Percentiles rank a stretch among this genome's conserved stretches.
Conservation (phyloP, 495 filamentous ascomycete species). For the Penicillium simplicissimum region DNA sequence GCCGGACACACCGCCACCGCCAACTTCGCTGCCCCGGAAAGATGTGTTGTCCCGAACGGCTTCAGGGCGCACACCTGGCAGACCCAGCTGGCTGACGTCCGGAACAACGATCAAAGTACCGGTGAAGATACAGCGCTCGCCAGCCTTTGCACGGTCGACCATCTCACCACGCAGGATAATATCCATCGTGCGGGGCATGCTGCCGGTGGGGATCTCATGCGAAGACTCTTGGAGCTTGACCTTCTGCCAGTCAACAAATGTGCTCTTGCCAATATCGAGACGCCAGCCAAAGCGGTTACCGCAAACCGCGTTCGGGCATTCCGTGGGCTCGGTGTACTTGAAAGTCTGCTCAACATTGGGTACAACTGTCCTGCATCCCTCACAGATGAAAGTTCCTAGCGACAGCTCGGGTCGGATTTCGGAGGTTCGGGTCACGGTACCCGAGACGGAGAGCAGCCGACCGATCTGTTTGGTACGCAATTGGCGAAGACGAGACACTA, state of each 20-base stretch:
- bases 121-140: slow-evolving; percentile 97
- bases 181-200: slow-evolving; percentile 98
- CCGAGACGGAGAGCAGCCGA: slow-evolving; percentile 89
- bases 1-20: slow-evolving; percentile 81
- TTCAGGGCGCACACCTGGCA: slow-evolving; percentile 82
- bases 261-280: slow-evolving; percentile 93
- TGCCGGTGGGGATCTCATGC: slow-evolving; percentile 95
- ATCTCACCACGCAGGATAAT: slow-evolving; percentile 97
- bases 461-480: slow-evolving; percentile 91
- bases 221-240: slow-evolving; percentile 97
- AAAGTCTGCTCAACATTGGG: slow-evolving; percentile 97
- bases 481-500: slow-evolving; percentile 88
- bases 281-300: slow-evolving; percentile 88
- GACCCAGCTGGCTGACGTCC: slow-evolving; percentile 91
- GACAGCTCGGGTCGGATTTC: slow-evolving; percentile 94
- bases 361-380: slow-evolving; percentile 76
- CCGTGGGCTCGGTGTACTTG: slow-evolving; percentile 91
- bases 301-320: slow-evolving; percentile 92
- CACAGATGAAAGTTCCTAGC: slow-evolving; percentile 89
- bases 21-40: slow-evolving; percentile 73
- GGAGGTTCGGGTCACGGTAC: slow-evolving; percentile 93
- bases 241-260: slow-evolving; percentile 99
- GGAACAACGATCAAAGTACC: slow-evolving; percentile 95
- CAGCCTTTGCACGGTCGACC: slow-evolving; percentile 94
- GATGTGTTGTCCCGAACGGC: slow-evolving; percentile 82